Evolutionary conservation across 805 yeast species (phyloP), one percentile per base, ranked within the genome.

Genomic region (Saturnispora dispora): DNA sequence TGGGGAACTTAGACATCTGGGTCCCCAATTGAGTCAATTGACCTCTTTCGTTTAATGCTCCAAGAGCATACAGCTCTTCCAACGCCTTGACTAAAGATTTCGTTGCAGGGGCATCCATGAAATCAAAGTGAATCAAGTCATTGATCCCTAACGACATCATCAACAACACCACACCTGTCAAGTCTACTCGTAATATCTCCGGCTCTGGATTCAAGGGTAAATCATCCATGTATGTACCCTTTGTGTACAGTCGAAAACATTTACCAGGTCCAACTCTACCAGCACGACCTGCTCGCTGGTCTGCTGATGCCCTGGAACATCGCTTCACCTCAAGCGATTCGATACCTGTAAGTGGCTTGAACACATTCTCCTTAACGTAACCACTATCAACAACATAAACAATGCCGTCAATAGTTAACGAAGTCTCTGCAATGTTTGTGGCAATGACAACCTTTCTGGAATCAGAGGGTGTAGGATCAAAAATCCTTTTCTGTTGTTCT

Each of bases 181-280:
- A 67, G 60, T 91, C 90, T 22, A 85, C 86, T 51, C 99, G 70
- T 51, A 89, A 70, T n/a, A 93, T 91, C 59, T 93, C 99, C 0
- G 99, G 98, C 0, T 86, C 81, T 1, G 96, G 88, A 61, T 82
- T 83, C 2, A 78, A 72, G 10, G 84, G 83, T 63, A 93, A 71
- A 58, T 91, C 98, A 57, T 84, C 76, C 55, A 78, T 73, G 59
- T 79, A 93, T 0, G 93, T 82, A 77, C 85, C 76, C 63, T 88
- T 87, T 0, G 99, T 91, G 63, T 81, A 93, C 22, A 93, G 70
- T 37, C 99, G 66, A 61, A 85, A 93, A 67, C 98, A 93, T 63
- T 88, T 87, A 17, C 99, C 99, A 0, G 98, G 96, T 1, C 96
- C 90, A 7, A 95, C 89, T 72, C 99, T 83, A 41, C 99, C 99